Evolutionary conservation across 192 early-diverging fungal genomes (phyloP).

Genomic region (Entomortierella beljakovae): DNA sequence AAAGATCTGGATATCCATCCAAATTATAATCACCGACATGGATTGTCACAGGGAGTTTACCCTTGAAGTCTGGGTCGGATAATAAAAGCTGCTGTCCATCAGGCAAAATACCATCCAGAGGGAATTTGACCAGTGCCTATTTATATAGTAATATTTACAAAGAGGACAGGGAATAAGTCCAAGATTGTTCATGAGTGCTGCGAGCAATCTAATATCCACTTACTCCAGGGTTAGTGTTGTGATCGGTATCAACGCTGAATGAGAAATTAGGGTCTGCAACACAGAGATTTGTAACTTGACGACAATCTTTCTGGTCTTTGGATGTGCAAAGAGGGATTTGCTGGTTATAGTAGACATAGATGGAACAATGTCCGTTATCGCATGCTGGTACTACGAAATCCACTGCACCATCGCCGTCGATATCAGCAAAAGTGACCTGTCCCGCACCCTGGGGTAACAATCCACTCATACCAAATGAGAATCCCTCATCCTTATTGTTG

Average conservation of each 20-base stretch:
- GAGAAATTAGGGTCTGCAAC: conserved; percentile 74
- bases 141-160: too few relatives aligned
- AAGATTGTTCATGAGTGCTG: too few relatives aligned
- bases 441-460: conserved; percentile 75
- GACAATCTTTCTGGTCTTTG: conserved; percentile 63
- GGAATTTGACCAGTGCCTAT: conserved; percentile 59
- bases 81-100: conserved; percentile 59
- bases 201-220: conserved; percentile 5
- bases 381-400: conserved; percentile 86
- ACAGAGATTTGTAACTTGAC: conserved; percentile 77
- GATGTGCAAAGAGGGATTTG: conserved; percentile 83
- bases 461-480: conserved; percentile 68
- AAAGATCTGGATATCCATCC: conserved; percentile 93
- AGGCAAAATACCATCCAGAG: conserved; percentile 54
- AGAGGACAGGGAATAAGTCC: too few relatives aligned
- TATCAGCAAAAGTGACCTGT: conserved; percentile 90
- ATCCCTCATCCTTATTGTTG: conserved; percentile 72
- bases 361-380: conserved; percentile 60
- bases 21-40: conserved; percentile 84
- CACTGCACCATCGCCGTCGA: conserved; percentile 91
- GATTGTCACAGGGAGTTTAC: conserved; percentile 65
- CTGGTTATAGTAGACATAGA: conserved; percentile 85
- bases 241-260: conserved; percentile 67
- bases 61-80: conserved; percentile 61
- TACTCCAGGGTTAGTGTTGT: conserved; percentile 51